phyloP scores from a whole-genome alignment of 176 grass and related monocot genomes.

The Avena eriantha region DNA sequence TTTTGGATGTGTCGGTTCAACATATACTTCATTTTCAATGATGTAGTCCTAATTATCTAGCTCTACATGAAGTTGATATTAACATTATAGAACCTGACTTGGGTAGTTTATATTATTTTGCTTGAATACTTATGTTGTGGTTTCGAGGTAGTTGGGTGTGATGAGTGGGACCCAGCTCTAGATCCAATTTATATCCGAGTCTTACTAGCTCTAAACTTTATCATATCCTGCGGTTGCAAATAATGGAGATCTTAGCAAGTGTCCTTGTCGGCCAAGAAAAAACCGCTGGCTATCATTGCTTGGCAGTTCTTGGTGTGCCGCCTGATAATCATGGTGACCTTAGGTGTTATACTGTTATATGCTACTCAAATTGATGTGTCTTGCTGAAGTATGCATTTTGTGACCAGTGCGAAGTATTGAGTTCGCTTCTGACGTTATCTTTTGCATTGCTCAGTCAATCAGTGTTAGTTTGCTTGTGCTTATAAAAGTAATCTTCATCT shows the following conservation, averaged over 20 bases:
- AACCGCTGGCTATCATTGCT: neutral
- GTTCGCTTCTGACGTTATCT: neutral
- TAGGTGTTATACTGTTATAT: neutral
- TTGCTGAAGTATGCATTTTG: neutral
- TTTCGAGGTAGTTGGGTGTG: slow-evolving; percentile 15
- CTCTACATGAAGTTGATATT: neutral
- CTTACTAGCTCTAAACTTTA: slow-evolving; percentile 7
- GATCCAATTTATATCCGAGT: slow-evolving; percentile 31
- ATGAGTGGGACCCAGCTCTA: neutral
- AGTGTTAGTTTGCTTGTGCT: slow-evolving; percentile 13
- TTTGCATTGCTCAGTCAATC: neutral
- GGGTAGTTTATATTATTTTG: slow-evolving; percentile 19
- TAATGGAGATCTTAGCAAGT: slow-evolving; percentile 29
- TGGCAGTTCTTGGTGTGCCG: neutral
- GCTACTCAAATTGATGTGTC: neutral
- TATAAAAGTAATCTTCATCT: neutral
- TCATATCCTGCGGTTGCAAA: slow-evolving; percentile 23
- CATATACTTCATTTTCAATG: neutral
- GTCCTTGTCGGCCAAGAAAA: neutral
- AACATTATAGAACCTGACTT: slow-evolving; percentile 1
- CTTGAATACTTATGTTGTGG: neutral
- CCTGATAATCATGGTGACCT: neutral
- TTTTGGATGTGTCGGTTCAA: neutral
- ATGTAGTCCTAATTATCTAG: neutral
- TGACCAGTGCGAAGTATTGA: neutral